These are phyloP conservation scores for Lipomyces orientalis DNA, from an alignment of 805 yeast species.

Conservation along the genomic window DNA sequence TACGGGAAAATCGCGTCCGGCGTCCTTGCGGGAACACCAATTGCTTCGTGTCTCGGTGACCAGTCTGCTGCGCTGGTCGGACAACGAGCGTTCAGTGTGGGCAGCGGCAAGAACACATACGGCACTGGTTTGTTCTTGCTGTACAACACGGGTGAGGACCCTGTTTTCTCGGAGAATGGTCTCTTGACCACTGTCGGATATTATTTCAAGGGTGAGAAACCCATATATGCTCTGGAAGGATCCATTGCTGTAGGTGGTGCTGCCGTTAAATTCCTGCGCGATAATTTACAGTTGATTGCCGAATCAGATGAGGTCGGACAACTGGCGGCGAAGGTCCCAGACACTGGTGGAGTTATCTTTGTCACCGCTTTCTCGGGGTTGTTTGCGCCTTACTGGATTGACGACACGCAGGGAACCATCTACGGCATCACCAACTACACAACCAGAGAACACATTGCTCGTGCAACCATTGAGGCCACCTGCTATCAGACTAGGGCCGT, in stretches of 20 bases:
- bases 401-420: conserved; percentile 89
- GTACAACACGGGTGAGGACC: conserved; percentile 80
- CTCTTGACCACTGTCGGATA: conserved; percentile 88
- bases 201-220: conserved; percentile 78
- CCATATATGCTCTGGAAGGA: conserved; percentile 92
- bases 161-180: conserved; percentile 76
- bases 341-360: conserved; percentile 90
- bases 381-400: conserved; percentile 96
- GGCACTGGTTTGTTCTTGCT: conserved; percentile 95
- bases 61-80: conserved; percentile 94
- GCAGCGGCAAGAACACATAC: conserved; percentile 92
- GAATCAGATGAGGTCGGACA: conserved; percentile 89
- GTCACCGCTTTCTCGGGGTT: conserved; percentile 95
- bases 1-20: conserved; percentile 69
- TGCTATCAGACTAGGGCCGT: conserved; percentile 93
- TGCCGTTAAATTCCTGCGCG: conserved; percentile 91
- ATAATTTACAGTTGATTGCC: conserved; percentile 81
- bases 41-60: conserved; percentile 91
- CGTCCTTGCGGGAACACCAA: conserved; percentile 66
- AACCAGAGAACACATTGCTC: conserved; percentile 87
- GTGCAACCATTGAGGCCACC: conserved; percentile 95
- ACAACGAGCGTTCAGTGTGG: conserved; percentile 80
- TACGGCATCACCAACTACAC: conserved; percentile 93
- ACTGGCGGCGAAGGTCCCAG: conserved; percentile 77
- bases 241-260: conserved; percentile 97